phyloP scores from a whole-genome alignment of 176 grass and related monocot species.

The Eragrostis nindensis region DNA sequence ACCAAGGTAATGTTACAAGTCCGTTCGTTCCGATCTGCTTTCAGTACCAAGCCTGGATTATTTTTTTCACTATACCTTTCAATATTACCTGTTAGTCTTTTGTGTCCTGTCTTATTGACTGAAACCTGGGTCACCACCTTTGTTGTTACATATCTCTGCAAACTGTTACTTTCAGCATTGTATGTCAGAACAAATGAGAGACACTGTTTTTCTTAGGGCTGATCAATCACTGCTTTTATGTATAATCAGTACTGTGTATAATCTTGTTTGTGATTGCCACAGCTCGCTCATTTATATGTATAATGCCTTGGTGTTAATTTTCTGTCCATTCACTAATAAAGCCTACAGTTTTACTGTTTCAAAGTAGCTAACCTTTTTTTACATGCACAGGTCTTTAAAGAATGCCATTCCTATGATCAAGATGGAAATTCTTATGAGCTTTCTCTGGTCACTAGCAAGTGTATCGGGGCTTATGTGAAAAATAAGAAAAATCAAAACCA shows the following conservation, averaged over 20 bases:
- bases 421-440: slow-evolving; percentile 76
- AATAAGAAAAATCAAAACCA: slow-evolving; percentile 99
- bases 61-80: neutral
- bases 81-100: neutral
- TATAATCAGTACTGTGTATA: too few relatives aligned
- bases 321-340: too few relatives aligned
- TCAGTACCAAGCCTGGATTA: neutral
- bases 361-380: slow-evolving; percentile 12
- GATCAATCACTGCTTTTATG: too few relatives aligned
- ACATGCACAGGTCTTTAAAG: slow-evolving; percentile 74
- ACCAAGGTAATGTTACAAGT: slow-evolving; percentile 77
- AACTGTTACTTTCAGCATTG: neutral
- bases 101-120: neutral
- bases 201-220: neutral
- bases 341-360: neutral
- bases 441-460: slow-evolving; percentile 83
- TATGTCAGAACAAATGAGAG: neutral
- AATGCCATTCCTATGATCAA: slow-evolving; percentile 69
- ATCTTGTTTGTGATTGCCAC: neutral
- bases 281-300: neutral
- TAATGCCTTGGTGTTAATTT: too few relatives aligned
- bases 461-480: slow-evolving; percentile 91
- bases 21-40: neutral
- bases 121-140: neutral
- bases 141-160: neutral